Evolutionary conservation across 805 yeast species (phyloP).

Genomic region (Lipomyces mesembrius): DNA sequence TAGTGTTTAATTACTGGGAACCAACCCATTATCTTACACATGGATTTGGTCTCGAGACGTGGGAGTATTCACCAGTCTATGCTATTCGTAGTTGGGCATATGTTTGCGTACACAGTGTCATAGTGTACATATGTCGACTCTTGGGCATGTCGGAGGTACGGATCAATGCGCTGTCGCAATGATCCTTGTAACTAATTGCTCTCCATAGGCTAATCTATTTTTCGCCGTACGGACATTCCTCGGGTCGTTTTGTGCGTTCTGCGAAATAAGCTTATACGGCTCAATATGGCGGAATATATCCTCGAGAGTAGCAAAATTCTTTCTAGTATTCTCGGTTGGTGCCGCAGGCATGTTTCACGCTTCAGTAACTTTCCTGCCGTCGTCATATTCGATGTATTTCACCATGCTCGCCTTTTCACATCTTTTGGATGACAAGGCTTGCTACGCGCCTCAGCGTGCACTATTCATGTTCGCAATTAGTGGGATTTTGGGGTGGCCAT

Average conservation of each 20-base stretch:
- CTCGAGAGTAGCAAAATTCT: conserved; percentile 58
- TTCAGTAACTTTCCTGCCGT: conserved; percentile 81
- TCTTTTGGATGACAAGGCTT: conserved; percentile 35
- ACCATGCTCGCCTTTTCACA: conserved; percentile 46
- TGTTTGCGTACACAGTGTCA: conserved; percentile 53
- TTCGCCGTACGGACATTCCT: conserved; percentile 57
- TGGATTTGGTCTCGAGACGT: conserved; percentile 89
- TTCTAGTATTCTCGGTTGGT: conserved; percentile 61
- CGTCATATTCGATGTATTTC: conserved; percentile 69
- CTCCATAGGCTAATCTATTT: conserved; percentile 47
- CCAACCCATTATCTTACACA: conserved; percentile 79
- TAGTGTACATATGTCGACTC: conserved; percentile 36
- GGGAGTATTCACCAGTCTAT: conserved; percentile 93
- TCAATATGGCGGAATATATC: conserved; percentile 50
- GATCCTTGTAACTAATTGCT: not conserved
- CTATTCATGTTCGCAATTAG: conserved; percentile 59
- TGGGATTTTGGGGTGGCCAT: conserved; percentile 91
- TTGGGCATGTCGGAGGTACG: conserved; percentile 36
- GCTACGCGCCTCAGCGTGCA: conserved; percentile 25
- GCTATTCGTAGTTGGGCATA: conserved; percentile 88
- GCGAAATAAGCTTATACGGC: conserved; percentile 60
- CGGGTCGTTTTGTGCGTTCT: conserved; percentile 49
- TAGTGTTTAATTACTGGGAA: conserved; percentile 87
- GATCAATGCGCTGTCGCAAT: not conserved
- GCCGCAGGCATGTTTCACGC: conserved; percentile 90